phyloP scores from a whole-genome alignment of 768 basidiomycete species.

The Austroboletus eburneus region DNA sequence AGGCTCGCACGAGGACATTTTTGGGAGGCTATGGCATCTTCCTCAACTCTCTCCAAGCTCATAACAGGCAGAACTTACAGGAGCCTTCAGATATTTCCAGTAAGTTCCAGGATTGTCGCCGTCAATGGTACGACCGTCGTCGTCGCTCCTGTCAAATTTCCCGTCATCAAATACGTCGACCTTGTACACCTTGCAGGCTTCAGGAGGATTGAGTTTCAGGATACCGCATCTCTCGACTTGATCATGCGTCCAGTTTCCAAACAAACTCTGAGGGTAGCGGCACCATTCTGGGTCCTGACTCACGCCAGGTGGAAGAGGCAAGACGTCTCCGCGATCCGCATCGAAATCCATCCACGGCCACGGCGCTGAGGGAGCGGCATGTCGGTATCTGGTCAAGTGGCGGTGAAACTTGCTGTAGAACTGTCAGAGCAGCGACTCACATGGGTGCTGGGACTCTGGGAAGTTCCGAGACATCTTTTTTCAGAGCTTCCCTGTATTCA shows the following conservation, averaged over 20 bases:
- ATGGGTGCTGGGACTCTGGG: slow-evolving; percentile 25
- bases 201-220: slow-evolving; percentile 3
- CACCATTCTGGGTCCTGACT: slow-evolving; percentile 18
- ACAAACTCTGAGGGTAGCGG: slow-evolving; percentile 30
- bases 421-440: slow-evolving; percentile 11
- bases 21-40: slow-evolving; percentile 24
- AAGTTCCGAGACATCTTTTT: slow-evolving; percentile 10
- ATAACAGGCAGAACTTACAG: slow-evolving; percentile 29
- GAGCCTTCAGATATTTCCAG: slow-evolving; percentile 28
- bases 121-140: neutral
- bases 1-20: slow-evolving; percentile 40
- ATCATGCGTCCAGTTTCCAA: slow-evolving; percentile 33
- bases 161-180: slow-evolving; percentile 22
- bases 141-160: slow-evolving; percentile 8
- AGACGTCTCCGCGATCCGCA: slow-evolving; percentile 18
- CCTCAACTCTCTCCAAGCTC: neutral
- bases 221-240: slow-evolving; percentile 31
- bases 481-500: slow-evolving; percentile 6
- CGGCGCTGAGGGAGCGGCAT: slow-evolving; percentile 39
- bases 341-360: slow-evolving; percentile 43
- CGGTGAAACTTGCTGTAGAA: neutral
- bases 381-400: slow-evolving; percentile 27
- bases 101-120: slow-evolving; percentile 21
- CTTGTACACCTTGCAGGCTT: slow-evolving; percentile 19
- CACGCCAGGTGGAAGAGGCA: slow-evolving; percentile 13